Percentiles rank a stretch among this genome's conserved stretches.
Conservation (phyloP, 2,329 filamentous ascomycete genomes). For the Aspergillus sp. region DNA sequence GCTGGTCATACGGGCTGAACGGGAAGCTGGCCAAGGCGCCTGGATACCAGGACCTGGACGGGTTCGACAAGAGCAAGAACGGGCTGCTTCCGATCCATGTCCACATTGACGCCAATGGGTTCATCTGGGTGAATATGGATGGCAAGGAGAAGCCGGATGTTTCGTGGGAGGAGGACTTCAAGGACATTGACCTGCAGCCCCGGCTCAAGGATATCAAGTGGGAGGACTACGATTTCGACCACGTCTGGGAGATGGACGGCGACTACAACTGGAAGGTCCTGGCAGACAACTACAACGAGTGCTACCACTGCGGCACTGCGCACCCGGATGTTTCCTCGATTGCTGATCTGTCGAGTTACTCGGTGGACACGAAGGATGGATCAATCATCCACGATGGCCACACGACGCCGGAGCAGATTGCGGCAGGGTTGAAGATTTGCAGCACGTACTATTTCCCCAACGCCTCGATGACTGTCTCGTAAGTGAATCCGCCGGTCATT, state of each 20-base stretch:
- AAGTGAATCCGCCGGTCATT: constrained; percentile 11
- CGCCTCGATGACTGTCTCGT: constrained; percentile 33
- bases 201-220: constrained; percentile 50
- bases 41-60: constrained; percentile 54
- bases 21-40: constrained; percentile 61
- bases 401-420: constrained; percentile 50
- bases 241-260: constrained; percentile 57
- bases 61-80: constrained; percentile 57
- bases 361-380: constrained; percentile 47
- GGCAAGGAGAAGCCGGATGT: constrained; percentile 46
- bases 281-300: constrained; percentile 63
- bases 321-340: constrained; percentile 34
- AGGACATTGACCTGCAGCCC: constrained; percentile 47
- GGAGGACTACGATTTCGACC: constrained; percentile 57
- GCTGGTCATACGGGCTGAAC: constrained; percentile 59
- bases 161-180: constrained; percentile 55
- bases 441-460: constrained; percentile 39
- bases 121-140: constrained; percentile 62
- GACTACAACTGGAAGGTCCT: constrained; percentile 62
- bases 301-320: constrained; percentile 26
- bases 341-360: constrained; percentile 57
- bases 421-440: constrained; percentile 40
- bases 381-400: constrained; percentile 52
- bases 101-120: constrained; percentile 54
- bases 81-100: constrained; percentile 56